Base-by-base conservation (phyloP, 495 filamentous ascomycete species). In the Daldinia childiae region DNA sequence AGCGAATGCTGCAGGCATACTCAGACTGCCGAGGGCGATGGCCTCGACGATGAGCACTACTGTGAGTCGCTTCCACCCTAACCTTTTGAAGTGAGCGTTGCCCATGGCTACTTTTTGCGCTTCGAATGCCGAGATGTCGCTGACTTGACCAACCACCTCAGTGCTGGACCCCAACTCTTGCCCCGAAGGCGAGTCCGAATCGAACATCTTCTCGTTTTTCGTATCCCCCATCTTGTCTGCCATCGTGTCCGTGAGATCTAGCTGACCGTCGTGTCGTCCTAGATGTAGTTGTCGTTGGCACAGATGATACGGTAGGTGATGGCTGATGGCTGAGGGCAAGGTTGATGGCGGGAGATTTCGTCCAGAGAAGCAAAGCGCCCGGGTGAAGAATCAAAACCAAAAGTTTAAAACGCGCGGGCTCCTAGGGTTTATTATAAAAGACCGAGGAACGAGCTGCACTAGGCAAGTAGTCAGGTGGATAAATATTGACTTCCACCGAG, bases 11-110 rank as follows among this genome's bases (percentile, higher is more conserved):
- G 81, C 77, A 4, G 90, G 90, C 24, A 92, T 81, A 34, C 87
- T 88, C 39, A 92, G 82, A 72, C 87, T 87, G 52, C 90, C 90
- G n/a, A 92, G 84, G 5, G 89, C 90, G 41, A 92, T 89, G n/a
- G 89, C 90, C 74, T 91, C 89, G 57, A 90, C 90, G 73, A 92
- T 89, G 79, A 92, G 87, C 61, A 92, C 83, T 15, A 84, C 72
- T 6, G 83, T 85, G 26, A 86, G 78, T 21, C 83, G 83, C 63
- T 84, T 85, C 82, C 82, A 85, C 50, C 82, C 82, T 58, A 85
- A 76, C 32, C 78, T 69, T 39, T 82, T 75, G 72, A 84, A 86
- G 19, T 81, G 75, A 29, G 75, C 78, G 38, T 69, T 74, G 34
- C 80, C 82, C 51, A 78, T 73, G 57, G 74, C 77, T 60, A 63